phyloP scores from a whole-genome alignment of 139 green algal species.

The Ettlia oleoabundans region DNA sequence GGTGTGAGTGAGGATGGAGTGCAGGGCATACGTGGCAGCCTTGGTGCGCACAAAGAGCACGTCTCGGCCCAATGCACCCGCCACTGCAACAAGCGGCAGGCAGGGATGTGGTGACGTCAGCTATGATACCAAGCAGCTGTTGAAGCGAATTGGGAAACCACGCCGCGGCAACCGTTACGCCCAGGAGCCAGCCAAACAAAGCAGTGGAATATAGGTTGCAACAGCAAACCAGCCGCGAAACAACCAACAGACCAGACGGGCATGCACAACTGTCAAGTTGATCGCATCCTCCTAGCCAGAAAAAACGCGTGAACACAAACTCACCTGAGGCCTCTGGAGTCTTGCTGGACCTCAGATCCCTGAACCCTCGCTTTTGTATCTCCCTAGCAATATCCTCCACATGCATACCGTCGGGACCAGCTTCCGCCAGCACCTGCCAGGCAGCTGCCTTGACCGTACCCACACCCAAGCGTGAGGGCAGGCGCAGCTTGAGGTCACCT shows the following conservation, averaged over 20 bases:
- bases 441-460: conserved; percentile 87
- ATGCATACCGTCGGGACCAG: conserved; percentile 71
- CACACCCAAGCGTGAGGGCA: conserved; percentile 67
- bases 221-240: too few species aligned
- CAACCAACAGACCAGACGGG: neutral
- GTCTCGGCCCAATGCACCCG: conserved; percentile 71
- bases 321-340: conserved; percentile 5
- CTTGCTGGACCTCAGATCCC: conserved; percentile 75
- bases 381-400: conserved; percentile 75
- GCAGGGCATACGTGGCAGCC: conserved; percentile 82
- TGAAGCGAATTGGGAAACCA: too few species aligned
- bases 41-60: conserved; percentile 80
- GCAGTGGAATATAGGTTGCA: too few species aligned
- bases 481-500: conserved; percentile 67
- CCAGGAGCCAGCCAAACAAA: too few species aligned
- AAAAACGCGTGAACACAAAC: too few species aligned
- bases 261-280: neutral
- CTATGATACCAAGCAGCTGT: too few species aligned
- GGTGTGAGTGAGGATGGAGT: conserved; percentile 29
- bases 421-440: conserved; percentile 82
- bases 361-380: conserved; percentile 80
- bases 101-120: too few species aligned
- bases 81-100: neutral
- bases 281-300: too few species aligned
- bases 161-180: too few species aligned